Evolutionary conservation across 1,139 yeast species (phyloP), one percentile per base, ranked within the genome.

Genomic region (Kluyveromyces sp.): DNA sequence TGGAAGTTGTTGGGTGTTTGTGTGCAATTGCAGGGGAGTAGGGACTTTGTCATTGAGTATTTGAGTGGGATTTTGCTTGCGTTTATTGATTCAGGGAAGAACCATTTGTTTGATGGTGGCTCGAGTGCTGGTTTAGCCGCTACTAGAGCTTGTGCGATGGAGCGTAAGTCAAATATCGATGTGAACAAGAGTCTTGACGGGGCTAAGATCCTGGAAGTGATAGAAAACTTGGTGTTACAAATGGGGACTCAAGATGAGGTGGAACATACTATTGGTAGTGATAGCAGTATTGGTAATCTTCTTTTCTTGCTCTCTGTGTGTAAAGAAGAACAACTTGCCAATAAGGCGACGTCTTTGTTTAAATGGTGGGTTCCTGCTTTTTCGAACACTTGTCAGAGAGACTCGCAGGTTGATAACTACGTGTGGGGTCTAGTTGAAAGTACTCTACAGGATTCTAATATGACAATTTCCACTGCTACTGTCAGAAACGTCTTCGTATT

Each of bases 401-500:
- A 53, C 25, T 6, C 10, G 5, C 30, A 35, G 2, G 55, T 52
- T 46, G 70, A 50, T 4, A 26, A 48, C 1, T 53, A 63, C 6
- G 54, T 76, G 2, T 81, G 86, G 86, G 55, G 65, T 4, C 53
- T 72, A 2, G 66, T 81, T 5, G 71, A 68, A 48, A 48, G 57
- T 0, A 60, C 79, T 34, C 63, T 68, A 40, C 48, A 52, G 2
- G 59, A 71, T 15, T 15, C 21, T 15, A 15, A 15, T 15, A 15
- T 15, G 2, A 37, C 45, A 0, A 43, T 51, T 1, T 45, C 57
- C 0, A 53, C 58, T 7, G 65, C 67, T 44, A 56, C 63, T 32
- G 74, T 71, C 50, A 65, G 74, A 8, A 73, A 73, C 55, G 78
- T 77, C 0, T 74, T 70, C 47, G 68, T 77, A 7, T 66, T 81